Evolutionary conservation across 2,329 filamentous ascomycete species (phyloP), one percentile per base, ranked within the genome.

Genomic region (Zasmidium citrigriseum): DNA sequence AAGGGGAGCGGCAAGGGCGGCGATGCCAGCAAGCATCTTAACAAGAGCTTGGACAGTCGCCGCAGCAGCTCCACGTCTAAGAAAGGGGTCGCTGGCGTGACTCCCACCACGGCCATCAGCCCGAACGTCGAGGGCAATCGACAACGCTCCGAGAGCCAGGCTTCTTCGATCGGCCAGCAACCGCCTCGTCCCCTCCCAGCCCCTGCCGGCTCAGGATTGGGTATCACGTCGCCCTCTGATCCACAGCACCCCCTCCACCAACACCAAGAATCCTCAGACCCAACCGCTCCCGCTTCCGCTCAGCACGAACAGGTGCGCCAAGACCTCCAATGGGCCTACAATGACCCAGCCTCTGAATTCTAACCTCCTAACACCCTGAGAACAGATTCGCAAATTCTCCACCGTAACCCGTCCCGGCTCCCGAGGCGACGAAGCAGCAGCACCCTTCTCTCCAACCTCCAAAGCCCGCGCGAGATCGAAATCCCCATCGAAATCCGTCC

Each of bases 41-140:
- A 88, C 59, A 96, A 91, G 77, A 96, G 91, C 72, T 83, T 98
- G 23, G 93, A 97, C 73, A 96, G 90, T 75, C 87, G 93, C 53
- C 88, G 93, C 46, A 96, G 91, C 72, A 97, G 93, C 75, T 90
- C 89, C 14, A 89, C 84, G 54, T 96, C 90, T 58, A 93, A 89
- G 75, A 93, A 91, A 72, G 88, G 89, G 34, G 74, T 86, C 10
- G 85, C 75, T 1, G 62, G 61, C 11, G 55, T 58, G 14, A 52
- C 65, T 4, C 63, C 49, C 23, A 54, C 61, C 4, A 55, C 44
- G 1, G 62, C 63, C 7, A 52, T 46, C 10, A 60, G 50, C 10
- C 48, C 55, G 7, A 57, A 58, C 25, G 23, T 53, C 3, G 58
- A 61, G n/a, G 56, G 52, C 9, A 46, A 55, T 22, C 62, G 61